Evolutionary conservation across 2,329 filamentous ascomycete genomes (phyloP).

Genomic region (Epichloe typhina): DNA sequence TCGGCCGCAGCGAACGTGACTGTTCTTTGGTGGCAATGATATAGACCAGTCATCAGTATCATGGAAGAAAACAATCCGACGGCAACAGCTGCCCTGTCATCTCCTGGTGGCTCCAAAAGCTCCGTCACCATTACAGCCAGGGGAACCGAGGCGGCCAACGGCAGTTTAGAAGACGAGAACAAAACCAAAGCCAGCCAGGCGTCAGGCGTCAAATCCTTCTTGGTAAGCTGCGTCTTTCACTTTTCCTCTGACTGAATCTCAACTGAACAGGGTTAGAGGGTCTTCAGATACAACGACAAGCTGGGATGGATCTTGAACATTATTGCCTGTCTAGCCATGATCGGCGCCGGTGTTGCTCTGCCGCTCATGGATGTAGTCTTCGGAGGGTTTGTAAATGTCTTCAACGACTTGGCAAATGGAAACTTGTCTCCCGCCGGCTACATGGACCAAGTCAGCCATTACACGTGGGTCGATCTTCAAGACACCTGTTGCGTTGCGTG

Average conservation of each 20-base stretch:
- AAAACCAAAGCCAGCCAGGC: conserved; percentile 8
- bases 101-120: not conserved
- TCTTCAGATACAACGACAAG: conserved; percentile 26
- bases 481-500: not conserved
- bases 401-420: conserved; percentile 41
- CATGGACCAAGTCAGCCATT: conserved; percentile 32
- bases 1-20: not conserved
- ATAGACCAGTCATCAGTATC: not conserved
- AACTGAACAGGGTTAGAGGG: conserved; percentile 13
- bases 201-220: conserved; percentile 14
- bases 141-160: not conserved
- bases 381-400: conserved; percentile 39
- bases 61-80: not conserved
- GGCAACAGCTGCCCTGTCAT: not conserved
- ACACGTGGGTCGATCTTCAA: conserved; percentile 20
- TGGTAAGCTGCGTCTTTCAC: conserved; percentile 6
- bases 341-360: conserved; percentile 24
- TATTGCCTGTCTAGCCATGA: conserved; percentile 22
- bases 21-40: not conserved
- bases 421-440: conserved; percentile 31
- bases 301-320: conserved; percentile 24
- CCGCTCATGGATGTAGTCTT: conserved; percentile 49
- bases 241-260: not conserved
- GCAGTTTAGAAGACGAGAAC: not conserved
- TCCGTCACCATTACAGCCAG: not conserved